Evolutionary conservation across 768 basidiomycete species (phyloP), one percentile per base, ranked within the genome.

Genomic region (Cystobasidium ongulense): DNA sequence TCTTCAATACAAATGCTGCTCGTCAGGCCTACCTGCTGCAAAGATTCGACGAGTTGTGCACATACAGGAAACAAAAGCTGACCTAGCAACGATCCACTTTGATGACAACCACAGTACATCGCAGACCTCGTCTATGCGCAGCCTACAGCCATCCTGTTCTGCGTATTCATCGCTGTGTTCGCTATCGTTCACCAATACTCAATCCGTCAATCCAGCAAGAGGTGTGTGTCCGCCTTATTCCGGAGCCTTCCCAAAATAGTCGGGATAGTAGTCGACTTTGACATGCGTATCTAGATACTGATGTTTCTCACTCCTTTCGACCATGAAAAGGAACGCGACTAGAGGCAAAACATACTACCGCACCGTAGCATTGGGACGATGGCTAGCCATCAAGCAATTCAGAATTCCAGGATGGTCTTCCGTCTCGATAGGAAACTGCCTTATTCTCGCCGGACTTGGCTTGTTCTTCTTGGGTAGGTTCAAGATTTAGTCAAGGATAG

Each of bases 401-500:
- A 39, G 23, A 2, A 64, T 64, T 17, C 63, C 63, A 38, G 63
- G 63, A 36, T 64, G 63, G 63, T 64, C 63, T 3, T 39, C 36
- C 33, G 43, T 64, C 11, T 39, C 43, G 10, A 41, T 64, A 4
- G 63, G 63, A 2, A 64, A 64, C n/a, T 64, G 63, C 63, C 27
- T 64, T 3, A 46, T 64, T 36, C 31, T 64, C 23, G 21, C 63
- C 4, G 43, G 39, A 2, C 29, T 67, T 21, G 65, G 65, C 18
- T 43, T 67, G 3, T 67, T 67, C 65, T 67, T 67, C 38, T 38
- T 67, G 17, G 29, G 65, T 67, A 53, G 7, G 65, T 17, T 31
- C 23, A 17, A 8, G 33, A 33, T 46, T 27, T 53, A 53, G 57
- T 11, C 4, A 5, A 5, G 13, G n/a, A n/a, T n/a, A n/a, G n/a